Conservation (phyloP, 495 filamentous ascomycete genomes). For the Penicillium ochrochloron region DNA sequence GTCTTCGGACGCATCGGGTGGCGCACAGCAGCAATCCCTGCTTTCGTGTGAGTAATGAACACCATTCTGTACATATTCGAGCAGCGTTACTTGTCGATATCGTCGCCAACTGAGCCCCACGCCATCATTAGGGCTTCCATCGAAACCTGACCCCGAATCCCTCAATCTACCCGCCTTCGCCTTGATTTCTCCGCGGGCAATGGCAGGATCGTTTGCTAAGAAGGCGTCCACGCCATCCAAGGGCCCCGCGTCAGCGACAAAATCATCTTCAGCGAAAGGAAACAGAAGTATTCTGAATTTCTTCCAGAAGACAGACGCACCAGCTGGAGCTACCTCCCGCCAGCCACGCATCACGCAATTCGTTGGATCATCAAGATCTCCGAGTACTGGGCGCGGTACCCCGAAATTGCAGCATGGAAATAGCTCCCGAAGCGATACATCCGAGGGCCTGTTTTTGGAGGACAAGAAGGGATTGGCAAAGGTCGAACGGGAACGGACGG, state of each 20-base stretch:
- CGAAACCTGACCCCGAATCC: background rate
- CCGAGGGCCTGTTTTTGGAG: conserved; percentile 48
- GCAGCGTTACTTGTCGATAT: background rate
- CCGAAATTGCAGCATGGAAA: conserved; percentile 23
- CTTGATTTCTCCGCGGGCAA: conserved; percentile 11
- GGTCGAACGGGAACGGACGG: conserved; percentile 14
- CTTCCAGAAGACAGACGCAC: conserved; percentile 73
- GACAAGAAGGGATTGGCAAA: conserved; percentile 39
- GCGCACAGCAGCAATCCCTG: conserved; percentile 2
- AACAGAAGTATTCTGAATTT: conserved; percentile 82
- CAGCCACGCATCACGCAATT: conserved; percentile 51
- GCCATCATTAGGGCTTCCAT: background rate
- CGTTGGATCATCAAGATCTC: conserved; percentile 30
- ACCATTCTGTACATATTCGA: conserved; percentile 17
- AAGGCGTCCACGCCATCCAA: conserved; percentile 40
- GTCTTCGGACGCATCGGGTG: conserved; percentile 12
- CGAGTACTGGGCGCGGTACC: conserved; percentile 31
- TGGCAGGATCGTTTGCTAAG: conserved; percentile 31
- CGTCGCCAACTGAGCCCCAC: background rate
- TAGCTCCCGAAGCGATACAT: conserved; percentile 24
- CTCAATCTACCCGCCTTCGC: background rate
- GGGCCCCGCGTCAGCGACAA: conserved; percentile 8
- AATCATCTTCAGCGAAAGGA: conserved; percentile 41
- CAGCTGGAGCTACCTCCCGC: conserved; percentile 39
- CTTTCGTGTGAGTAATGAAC: conserved; percentile 6